Evolutionary conservation across 2,329 filamentous ascomycete genomes (phyloP).

Genomic region (Aureobasidium pullulans): DNA sequence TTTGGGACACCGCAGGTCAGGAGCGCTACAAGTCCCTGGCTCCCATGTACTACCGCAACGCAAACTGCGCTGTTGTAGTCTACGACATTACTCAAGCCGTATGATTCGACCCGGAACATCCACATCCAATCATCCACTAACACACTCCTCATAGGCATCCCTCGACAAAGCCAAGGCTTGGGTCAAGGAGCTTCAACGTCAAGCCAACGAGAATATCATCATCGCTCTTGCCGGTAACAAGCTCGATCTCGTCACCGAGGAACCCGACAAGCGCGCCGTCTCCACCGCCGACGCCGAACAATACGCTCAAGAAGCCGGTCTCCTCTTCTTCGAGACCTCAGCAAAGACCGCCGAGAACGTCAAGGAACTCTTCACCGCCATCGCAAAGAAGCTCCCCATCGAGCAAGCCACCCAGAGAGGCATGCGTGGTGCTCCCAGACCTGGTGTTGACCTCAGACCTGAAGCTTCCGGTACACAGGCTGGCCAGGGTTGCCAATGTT

Average conservation of each 20-base stretch:
- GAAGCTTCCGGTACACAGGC: slow-evolving; percentile 52
- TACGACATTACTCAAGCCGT: slow-evolving; percentile 99
- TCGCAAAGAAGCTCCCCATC: slow-evolving; percentile 93
- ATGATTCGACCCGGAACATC: slow-evolving; percentile 34
- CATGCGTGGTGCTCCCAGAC: slow-evolving; percentile 55
- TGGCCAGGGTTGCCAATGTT: slow-evolving; percentile 58
- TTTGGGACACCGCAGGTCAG: slow-evolving; percentile 98
- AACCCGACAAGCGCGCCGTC: slow-evolving; percentile 93
- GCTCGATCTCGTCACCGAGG: slow-evolving; percentile 87
- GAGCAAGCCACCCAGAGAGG: slow-evolving; percentile 93
- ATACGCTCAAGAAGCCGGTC: slow-evolving; percentile 85
- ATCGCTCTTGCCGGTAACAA: slow-evolving; percentile 98
- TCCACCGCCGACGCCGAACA: slow-evolving; percentile 83
- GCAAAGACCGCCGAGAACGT: slow-evolving; percentile 98
- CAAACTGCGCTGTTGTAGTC: slow-evolving; percentile 97
- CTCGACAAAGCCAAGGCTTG: slow-evolving; percentile 98
- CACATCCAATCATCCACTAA: background rate
- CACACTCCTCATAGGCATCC: slow-evolving; percentile 58
- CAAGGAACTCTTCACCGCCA: slow-evolving; percentile 88
- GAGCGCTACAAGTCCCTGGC: slow-evolving; percentile 98
- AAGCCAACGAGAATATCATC: slow-evolving; percentile 99
- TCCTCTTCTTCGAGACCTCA: slow-evolving; percentile 97
- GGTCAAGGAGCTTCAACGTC: slow-evolving; percentile 97
- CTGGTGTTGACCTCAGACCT: slow-evolving; percentile 60
- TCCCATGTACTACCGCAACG: slow-evolving; percentile 99